Evolutionary conservation across 2,329 filamentous ascomycete genomes (phyloP).

Genomic region (Metarhizium rileyi): DNA sequence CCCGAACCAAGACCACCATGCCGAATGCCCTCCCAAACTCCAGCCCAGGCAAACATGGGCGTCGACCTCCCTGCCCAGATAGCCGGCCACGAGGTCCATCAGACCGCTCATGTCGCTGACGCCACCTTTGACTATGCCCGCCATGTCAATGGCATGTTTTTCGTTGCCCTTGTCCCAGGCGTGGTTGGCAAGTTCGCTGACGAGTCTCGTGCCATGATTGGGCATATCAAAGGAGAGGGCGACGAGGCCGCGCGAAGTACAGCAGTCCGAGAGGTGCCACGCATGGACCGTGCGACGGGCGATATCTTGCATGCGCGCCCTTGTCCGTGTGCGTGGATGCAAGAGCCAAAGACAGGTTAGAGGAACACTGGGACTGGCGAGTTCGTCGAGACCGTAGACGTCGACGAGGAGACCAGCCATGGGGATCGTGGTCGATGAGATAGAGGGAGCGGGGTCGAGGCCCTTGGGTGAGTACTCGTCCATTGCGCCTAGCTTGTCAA

Average conservation of each 20-base stretch:
- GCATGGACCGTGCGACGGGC: constrained; percentile 59
- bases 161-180: constrained; percentile 72
- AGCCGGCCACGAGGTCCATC: constrained; percentile 69
- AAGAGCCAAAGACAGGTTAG: constrained; percentile 86
- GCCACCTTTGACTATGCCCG: constrained; percentile 62
- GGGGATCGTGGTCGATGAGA: constrained; percentile 57
- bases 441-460: constrained; percentile 29
- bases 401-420: constrained; percentile 73
- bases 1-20: constrained; percentile 72
- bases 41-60: constrained; percentile 72
- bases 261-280: constrained; percentile 43
- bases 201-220: constrained; percentile 72
- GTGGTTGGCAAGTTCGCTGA: constrained; percentile 60
- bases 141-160: constrained; percentile 87
- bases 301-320: constrained; percentile 65
- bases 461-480: constrained; percentile 22
- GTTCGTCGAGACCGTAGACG: constrained; percentile 71
- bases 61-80: constrained; percentile 44
- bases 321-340: constrained; percentile 64
- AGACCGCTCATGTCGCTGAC: constrained; percentile 65
- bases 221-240: constrained; percentile 84
- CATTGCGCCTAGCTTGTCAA: constrained; percentile 3
- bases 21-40: constrained; percentile 77
- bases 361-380: constrained; percentile 38
- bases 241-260: constrained; percentile 50